These are phyloP conservation scores for Trifolium subterraneum DNA, from an alignment of 306 rosid species.

Conservation along the genomic window DNA sequence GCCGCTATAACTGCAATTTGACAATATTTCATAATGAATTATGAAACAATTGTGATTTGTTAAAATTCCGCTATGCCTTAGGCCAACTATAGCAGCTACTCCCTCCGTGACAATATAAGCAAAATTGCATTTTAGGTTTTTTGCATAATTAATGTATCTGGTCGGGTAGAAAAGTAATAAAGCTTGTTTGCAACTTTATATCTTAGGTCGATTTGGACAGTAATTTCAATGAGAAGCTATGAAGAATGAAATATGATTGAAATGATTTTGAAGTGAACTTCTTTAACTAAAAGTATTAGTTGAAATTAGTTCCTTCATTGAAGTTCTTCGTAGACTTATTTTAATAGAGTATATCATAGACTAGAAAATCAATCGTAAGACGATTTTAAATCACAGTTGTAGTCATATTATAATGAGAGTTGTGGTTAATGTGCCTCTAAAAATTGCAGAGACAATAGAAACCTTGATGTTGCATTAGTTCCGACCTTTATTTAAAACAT, in stretches of 20 bases:
- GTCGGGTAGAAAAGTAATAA: neutral
- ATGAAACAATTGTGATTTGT: neutral
- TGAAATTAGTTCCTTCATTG: neutral
- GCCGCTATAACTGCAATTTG: no score
- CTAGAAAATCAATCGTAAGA: neutral
- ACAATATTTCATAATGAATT: no score
- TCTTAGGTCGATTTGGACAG: neutral
- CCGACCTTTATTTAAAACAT: neutral
- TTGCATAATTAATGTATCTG: no score
- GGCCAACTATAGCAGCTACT: neutral
- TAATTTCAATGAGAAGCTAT: neutral
- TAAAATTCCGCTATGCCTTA: neutral
- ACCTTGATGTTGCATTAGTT: neutral
- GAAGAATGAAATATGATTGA: neutral
- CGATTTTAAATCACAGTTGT: neutral
- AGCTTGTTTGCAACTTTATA: neutral
- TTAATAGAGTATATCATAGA: neutral
- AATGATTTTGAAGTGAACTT: neutral
- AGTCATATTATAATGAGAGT: neutral
- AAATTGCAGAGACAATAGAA: neutral
- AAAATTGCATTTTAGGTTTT: no score
- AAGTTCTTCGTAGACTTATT: neutral
- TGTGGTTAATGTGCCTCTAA: neutral
- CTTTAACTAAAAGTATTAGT: neutral
- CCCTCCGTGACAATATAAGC: no score